Percentiles rank a stretch among this genome's conserved stretches.
Evolutionary conservation across 1,284 basidiomycete genomes (phyloP).

Genomic region (Sphagnurus paluster): DNA sequence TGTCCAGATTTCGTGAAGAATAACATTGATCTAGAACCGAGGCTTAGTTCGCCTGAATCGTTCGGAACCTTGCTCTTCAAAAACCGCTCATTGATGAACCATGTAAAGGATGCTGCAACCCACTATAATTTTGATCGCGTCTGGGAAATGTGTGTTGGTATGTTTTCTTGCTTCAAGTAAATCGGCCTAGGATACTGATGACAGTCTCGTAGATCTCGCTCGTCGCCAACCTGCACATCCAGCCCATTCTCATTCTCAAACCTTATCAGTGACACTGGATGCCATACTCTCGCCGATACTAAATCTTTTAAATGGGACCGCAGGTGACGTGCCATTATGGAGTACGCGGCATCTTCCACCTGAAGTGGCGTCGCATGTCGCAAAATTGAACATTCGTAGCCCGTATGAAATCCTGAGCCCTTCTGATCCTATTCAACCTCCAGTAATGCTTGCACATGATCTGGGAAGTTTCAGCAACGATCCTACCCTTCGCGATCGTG

Average conservation of each 20-base stretch:
- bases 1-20: not conserved
- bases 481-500: not conserved
- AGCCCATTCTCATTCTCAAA: too few relatives aligned
- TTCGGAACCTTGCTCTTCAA: not conserved
- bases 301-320: not conserved
- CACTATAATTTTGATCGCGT: not conserved
- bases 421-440: too few relatives aligned
- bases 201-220: too few relatives aligned
- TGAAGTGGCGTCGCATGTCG: not conserved
- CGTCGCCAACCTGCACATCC: too few relatives aligned
- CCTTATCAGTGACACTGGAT: not conserved
- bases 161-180: too few relatives aligned
- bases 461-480: not conserved
- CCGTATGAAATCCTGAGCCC: not conserved
- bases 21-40: not conserved
- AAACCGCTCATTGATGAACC: not conserved
- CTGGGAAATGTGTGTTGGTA: not conserved
- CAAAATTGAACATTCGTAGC: not conserved
- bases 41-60: not conserved
- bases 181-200: too few relatives aligned
- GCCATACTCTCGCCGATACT: not conserved
- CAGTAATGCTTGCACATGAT: not conserved
- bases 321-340: not conserved
- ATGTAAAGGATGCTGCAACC: not conserved
- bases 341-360: not conserved